Conservation (phyloP, 768 basidiomycete species). For the Suillus variegatus region DNA sequence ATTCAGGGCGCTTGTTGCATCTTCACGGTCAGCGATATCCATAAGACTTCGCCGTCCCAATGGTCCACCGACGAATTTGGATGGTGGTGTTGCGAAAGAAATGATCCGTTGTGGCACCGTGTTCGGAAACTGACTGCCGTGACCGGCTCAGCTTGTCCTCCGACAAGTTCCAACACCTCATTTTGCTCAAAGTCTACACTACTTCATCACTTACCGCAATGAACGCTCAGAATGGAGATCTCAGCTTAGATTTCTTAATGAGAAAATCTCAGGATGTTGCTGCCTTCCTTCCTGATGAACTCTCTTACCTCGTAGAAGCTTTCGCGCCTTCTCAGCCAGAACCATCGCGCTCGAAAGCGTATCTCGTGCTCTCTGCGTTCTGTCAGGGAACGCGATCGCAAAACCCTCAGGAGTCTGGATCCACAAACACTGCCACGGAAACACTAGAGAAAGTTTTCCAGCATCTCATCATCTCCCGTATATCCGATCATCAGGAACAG, state of each 20-base stretch:
- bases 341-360: constrained; percentile 63
- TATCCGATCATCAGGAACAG: constrained; percentile 58
- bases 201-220: neutral
- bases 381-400: constrained; percentile 58
- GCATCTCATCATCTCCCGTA: constrained; percentile 45
- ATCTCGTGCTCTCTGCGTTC: constrained; percentile 65
- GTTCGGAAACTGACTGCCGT: neutral
- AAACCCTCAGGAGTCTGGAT: constrained; percentile 35
- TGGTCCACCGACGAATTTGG: neutral
- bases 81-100: constrained; percentile 2
- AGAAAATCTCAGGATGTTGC: constrained; percentile 34
- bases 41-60: neutral
- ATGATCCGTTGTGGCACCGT: constrained; percentile 2
- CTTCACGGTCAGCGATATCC: constrained; percentile 20
- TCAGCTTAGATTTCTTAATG: constrained; percentile 32
- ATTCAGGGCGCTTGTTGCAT: constrained; percentile 8
- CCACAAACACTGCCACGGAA: constrained; percentile 48
- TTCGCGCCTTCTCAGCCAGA: constrained; percentile 51
- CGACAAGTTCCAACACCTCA: neutral
- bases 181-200: neutral
- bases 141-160: too few species aligned
- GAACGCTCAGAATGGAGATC: neutral
- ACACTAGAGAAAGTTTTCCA: constrained; percentile 52
- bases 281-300: constrained; percentile 53
- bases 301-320: constrained; percentile 49